phyloP scores from a whole-genome alignment of 768 basidiomycete species.

The Stropharia rugosoannulata region DNA sequence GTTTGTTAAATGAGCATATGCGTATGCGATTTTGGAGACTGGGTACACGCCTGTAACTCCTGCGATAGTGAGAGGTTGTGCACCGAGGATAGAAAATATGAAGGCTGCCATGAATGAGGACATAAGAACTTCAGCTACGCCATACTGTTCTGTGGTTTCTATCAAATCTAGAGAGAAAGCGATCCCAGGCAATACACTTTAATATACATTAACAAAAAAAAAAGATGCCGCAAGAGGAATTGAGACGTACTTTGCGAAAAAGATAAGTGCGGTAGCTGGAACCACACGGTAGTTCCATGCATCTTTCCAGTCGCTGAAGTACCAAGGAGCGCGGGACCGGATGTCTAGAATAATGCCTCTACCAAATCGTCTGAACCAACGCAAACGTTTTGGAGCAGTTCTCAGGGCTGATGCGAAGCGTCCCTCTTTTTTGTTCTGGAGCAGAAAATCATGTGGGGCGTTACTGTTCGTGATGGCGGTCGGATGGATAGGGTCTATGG shows the following conservation, averaged over 20 bases:
- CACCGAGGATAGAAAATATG: constrained; percentile 83
- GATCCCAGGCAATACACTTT: constrained; percentile 82
- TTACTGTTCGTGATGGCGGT: not conserved
- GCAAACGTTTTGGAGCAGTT: constrained; percentile 11
- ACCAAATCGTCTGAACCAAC: constrained; percentile 38
- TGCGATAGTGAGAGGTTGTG: constrained; percentile 89
- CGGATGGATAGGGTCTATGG: no score
- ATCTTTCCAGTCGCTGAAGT: constrained; percentile 85
- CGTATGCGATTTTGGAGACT: not conserved
- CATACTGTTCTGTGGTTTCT: constrained; percentile 87
- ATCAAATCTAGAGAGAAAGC: constrained; percentile 93
- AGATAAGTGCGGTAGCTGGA: constrained; percentile 83
- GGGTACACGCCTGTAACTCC: constrained; percentile 73
- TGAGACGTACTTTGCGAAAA: constrained; percentile 72
- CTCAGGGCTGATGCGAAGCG: constrained; percentile 11
- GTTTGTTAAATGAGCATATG: not conserved
- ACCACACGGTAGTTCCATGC: constrained; percentile 91
- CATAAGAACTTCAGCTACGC: constrained; percentile 82
- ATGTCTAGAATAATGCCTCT: constrained; percentile 74
- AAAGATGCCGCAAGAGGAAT: not conserved
- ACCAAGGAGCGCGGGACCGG: constrained; percentile 71
- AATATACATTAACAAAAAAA: not conserved
- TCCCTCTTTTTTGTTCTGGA: constrained; percentile 10
- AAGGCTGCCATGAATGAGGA: constrained; percentile 90
- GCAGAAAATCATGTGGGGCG: not conserved